Conservation (phyloP, 2,329 filamentous ascomycete genomes). For the Scedosporium apiospermum region DNA sequence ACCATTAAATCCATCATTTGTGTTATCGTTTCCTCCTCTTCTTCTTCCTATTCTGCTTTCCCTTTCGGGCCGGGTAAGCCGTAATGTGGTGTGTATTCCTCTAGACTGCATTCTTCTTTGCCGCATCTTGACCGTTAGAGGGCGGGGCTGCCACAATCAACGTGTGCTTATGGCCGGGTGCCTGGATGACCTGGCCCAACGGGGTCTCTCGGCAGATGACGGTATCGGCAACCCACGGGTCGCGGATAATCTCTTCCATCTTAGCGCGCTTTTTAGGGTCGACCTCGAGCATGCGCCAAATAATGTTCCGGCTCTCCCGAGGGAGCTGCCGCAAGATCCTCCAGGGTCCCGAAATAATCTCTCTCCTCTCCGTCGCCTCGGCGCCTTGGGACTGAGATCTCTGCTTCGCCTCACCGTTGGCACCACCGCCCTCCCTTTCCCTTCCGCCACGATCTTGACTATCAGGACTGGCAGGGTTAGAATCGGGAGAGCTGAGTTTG, state of each 20-base stretch:
- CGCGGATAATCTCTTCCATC: constrained; percentile 76
- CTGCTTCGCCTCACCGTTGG: constrained; percentile 3
- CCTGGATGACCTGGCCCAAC: constrained; percentile 58
- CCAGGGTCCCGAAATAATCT: constrained; percentile 88
- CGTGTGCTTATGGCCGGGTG: constrained; percentile 72
- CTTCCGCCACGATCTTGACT: constrained; percentile 21
- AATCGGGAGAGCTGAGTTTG: neutral
- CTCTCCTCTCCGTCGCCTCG: constrained; percentile 43
- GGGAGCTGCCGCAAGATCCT: constrained; percentile 78
- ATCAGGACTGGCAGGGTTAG: constrained; percentile 26
- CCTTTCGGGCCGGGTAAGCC: neutral
- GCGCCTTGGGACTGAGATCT: constrained; percentile 3
- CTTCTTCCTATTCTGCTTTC: neutral
- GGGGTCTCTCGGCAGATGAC: constrained; percentile 74
- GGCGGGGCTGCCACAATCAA: constrained; percentile 60
- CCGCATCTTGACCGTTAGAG: constrained; percentile 12
- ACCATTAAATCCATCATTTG: too few species aligned
- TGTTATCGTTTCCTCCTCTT: too few species aligned
- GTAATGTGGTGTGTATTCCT: neutral
- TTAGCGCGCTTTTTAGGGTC: constrained; percentile 75
- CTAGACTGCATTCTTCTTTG: constrained; percentile 1
- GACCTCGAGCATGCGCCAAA: constrained; percentile 85
- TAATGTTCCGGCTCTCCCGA: constrained; percentile 79
- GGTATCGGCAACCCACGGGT: constrained; percentile 83
- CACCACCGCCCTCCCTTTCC: constrained; percentile 10